These are phyloP conservation scores for Sarcocystis neurona DNA, from an alignment of 169 alveolate species.

Conservation along the genomic window DNA sequence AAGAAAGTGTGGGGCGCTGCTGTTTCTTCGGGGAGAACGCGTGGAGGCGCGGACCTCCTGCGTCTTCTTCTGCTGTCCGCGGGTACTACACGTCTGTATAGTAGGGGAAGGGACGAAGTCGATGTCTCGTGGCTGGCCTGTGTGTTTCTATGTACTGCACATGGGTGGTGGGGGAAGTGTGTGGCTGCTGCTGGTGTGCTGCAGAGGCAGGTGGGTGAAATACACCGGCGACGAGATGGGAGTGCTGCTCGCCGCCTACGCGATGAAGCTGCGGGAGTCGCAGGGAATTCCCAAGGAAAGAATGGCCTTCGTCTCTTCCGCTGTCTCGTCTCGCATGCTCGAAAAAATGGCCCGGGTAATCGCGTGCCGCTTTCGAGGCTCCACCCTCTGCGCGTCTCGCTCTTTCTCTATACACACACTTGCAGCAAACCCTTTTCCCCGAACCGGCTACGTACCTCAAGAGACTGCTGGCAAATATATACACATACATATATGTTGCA, in stretches of 20 bases:
- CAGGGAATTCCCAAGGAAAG: slow-evolving; percentile 15
- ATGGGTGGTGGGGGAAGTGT: background rate
- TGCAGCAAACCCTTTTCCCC: no score
- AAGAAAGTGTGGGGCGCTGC: background rate
- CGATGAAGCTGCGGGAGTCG: background rate
- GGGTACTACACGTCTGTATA: no score
- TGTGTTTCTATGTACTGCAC: background rate
- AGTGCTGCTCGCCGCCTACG: slow-evolving; percentile 41
- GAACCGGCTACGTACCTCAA: no score
- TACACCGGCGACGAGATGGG: slow-evolving; percentile 70
- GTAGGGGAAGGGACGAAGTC: no score
- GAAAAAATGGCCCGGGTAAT: slow-evolving; percentile 43
- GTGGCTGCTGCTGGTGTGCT: background rate
- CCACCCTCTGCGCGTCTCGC: no score
- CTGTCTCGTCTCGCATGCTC: slow-evolving; percentile 66
- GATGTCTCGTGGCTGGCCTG: slow-evolving; percentile 18
- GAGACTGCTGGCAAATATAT: no score
- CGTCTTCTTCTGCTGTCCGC: no score
- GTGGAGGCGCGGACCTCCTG: background rate
- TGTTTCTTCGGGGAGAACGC: background rate
- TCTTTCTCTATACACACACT: no score
- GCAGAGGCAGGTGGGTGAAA: slow-evolving; percentile 56
- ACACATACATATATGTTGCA: no score
- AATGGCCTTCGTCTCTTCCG: slow-evolving; percentile 27
- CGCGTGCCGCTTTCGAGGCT: background rate